These are phyloP conservation scores for Rhizopogon roseolus DNA, from an alignment of 768 basidiomycete genomes.

Conservation along the genomic window DNA sequence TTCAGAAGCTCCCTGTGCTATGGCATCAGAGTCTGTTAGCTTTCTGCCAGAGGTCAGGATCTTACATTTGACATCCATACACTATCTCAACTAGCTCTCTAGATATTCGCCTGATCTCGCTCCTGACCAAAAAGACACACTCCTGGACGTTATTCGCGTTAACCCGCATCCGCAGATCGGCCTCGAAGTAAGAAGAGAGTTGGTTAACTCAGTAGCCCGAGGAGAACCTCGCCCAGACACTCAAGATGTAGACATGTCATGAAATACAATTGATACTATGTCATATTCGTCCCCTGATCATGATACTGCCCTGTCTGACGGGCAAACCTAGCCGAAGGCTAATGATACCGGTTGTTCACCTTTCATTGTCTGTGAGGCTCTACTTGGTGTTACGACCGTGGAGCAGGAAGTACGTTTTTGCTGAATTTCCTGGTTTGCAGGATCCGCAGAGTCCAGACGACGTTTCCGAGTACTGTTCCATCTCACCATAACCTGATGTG, in stretches of 20 bases:
- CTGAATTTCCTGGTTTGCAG: background rate
- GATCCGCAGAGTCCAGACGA: background rate
- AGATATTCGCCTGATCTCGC: conserved; percentile 95
- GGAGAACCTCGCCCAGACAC: conserved; percentile 71
- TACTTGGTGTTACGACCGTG: background rate
- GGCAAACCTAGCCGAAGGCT: too few relatives aligned
- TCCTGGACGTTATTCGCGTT: conserved; percentile 87
- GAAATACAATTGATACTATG: conserved; percentile 1
- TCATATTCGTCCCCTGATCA: background rate
- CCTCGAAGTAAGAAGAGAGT: conserved; percentile 84
- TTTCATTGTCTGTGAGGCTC: background rate
- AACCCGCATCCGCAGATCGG: conserved; percentile 87
- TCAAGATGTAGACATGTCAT: conserved; percentile 64
- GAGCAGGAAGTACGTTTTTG: background rate
- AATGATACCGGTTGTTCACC: too few relatives aligned
- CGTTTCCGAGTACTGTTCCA: background rate
- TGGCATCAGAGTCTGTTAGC: conserved; percentile 98
- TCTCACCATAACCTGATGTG: background rate
- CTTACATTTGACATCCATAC: background rate
- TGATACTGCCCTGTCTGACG: background rate
- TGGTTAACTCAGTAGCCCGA: conserved; percentile 81
- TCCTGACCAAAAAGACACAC: conserved; percentile 94
- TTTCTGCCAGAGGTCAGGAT: conserved; percentile 78
- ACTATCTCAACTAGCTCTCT: background rate
- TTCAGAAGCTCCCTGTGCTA: conserved; percentile 86